Conservation (phyloP, 169 alveolate species). For the Theileria luwenshuni region DNA sequence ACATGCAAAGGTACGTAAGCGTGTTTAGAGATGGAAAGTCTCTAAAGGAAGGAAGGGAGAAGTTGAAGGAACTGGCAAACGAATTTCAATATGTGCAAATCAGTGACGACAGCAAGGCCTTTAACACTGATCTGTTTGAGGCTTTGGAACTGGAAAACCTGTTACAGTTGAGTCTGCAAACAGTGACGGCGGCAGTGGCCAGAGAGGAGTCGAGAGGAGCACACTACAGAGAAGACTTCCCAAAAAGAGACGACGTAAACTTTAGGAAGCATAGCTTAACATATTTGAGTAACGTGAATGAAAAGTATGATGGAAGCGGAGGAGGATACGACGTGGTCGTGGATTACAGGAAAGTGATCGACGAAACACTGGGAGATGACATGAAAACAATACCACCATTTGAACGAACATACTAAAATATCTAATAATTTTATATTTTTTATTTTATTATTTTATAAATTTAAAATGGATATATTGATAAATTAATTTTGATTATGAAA, state of each 20-base stretch:
- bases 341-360: constrained; percentile 85
- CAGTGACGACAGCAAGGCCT: constrained; percentile 85
- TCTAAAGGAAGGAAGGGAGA: constrained; percentile 86
- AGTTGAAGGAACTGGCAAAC: constrained; percentile 77
- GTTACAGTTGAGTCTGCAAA: constrained; percentile 87
- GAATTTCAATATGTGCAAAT: constrained; percentile 85
- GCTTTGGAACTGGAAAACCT: constrained; percentile 94
- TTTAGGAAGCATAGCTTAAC: constrained; percentile 96
- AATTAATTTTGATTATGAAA: too few relatives aligned
- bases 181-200: constrained; percentile 91
- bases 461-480: background rate
- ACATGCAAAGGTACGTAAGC: constrained; percentile 95
- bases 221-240: constrained; percentile 97
- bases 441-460: constrained; percentile 5
- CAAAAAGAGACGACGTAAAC: constrained; percentile 92
- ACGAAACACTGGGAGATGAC: constrained; percentile 86
- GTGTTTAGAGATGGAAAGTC: constrained; percentile 91
- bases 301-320: constrained; percentile 22
- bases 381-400: constrained; percentile 89
- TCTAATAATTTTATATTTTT: too few relatives aligned
- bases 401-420: constrained; percentile 70
- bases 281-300: constrained; percentile 72
- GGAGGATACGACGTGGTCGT: constrained; percentile 54
- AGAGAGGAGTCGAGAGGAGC: constrained; percentile 98
- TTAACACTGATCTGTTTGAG: constrained; percentile 96